phyloP scores from a whole-genome alignment of 2,329 filamentous ascomycete species.

The Fusarium nygamai region DNA sequence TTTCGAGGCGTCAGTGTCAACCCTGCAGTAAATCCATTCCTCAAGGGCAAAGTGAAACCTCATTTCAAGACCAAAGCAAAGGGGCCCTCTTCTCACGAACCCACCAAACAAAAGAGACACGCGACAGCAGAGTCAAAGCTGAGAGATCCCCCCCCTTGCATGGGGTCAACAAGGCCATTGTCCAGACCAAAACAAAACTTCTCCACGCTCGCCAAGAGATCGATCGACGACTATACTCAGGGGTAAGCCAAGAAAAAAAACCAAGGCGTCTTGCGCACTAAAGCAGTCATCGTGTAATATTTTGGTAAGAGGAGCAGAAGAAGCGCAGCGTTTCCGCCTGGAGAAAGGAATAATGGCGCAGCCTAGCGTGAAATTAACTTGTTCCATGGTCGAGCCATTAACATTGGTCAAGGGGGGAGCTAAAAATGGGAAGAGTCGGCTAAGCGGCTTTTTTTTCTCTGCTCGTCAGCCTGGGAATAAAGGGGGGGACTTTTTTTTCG shows the following conservation, averaged over 20 bases:
- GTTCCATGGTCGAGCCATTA: not conserved
- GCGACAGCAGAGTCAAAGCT: not conserved
- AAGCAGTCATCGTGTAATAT: not conserved
- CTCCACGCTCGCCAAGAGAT: conserved; percentile 21
- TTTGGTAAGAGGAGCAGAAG: not conserved
- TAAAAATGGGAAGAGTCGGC: conserved; percentile 1
- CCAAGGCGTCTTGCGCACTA: not conserved
- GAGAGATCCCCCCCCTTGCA: not conserved
- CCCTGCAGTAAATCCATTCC: conserved; percentile 5
- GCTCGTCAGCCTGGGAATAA: not conserved
- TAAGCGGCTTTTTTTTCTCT: conserved; percentile 4
- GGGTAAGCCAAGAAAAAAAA: conserved; percentile 16
- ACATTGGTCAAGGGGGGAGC: not conserved
- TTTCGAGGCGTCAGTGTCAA: not conserved
- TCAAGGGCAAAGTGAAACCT: not conserved
- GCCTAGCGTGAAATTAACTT: conserved; percentile 3
- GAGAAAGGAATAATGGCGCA: not conserved
- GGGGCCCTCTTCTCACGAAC: not conserved
- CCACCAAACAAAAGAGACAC: not conserved
- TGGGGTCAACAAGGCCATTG: not conserved
- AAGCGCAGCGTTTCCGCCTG: not conserved
- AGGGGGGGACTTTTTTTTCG: not conserved
- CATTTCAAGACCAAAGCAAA: not conserved
- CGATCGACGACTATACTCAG: conserved; percentile 25
- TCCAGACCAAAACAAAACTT: not conserved